phyloP scores from a whole-genome alignment of 805 yeast genomes.

The Lipomyces yamadae region DNA sequence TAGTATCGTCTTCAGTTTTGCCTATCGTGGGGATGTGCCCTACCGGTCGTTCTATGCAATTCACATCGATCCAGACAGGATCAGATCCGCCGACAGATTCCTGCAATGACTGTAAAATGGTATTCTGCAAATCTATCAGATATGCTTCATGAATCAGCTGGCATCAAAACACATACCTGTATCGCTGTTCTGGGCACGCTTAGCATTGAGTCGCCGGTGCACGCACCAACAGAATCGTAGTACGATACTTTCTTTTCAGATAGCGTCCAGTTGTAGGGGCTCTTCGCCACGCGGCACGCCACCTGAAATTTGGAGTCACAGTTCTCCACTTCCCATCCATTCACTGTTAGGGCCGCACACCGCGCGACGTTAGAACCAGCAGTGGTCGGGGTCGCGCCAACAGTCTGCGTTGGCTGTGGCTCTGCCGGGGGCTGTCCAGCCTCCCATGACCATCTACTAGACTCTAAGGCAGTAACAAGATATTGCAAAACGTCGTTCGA shows the following conservation, averaged over 20 bases:
- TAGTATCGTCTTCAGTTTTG: neutral
- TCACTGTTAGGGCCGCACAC: slow-evolving; percentile 51
- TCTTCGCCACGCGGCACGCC: slow-evolving; percentile 57
- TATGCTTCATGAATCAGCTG: neutral
- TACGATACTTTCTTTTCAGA: slow-evolving; percentile 43
- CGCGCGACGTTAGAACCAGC: slow-evolving; percentile 46
- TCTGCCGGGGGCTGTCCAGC: slow-evolving; percentile 55
- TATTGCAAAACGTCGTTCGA: slow-evolving; percentile 31
- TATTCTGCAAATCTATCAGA: slow-evolving; percentile 8
- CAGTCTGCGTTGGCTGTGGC: slow-evolving; percentile 28
- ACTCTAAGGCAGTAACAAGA: slow-evolving; percentile 36
- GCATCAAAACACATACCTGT: slow-evolving; percentile 11
- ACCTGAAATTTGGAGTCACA: slow-evolving; percentile 61
- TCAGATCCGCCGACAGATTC: slow-evolving; percentile 8
- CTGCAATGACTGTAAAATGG: slow-evolving; percentile 25
- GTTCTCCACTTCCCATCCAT: slow-evolving; percentile 69
- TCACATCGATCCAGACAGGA: slow-evolving; percentile 32
- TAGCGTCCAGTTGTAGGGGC: slow-evolving; percentile 48
- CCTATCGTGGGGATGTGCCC: neutral
- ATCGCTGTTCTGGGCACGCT: slow-evolving; percentile 34
- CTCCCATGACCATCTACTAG: slow-evolving; percentile 77
- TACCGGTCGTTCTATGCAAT: slow-evolving; percentile 28
- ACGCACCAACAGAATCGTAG: slow-evolving; percentile 42
- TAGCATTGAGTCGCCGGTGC: slow-evolving; percentile 24
- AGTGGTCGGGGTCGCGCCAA: slow-evolving; percentile 15